A percentile compares a stretch with the other conserved stretches of the same genome.
These are phyloP conservation scores for Cunninghamia lanceolata DNA, from an alignment of 75 land plant species.

Conservation along the genomic window DNA sequence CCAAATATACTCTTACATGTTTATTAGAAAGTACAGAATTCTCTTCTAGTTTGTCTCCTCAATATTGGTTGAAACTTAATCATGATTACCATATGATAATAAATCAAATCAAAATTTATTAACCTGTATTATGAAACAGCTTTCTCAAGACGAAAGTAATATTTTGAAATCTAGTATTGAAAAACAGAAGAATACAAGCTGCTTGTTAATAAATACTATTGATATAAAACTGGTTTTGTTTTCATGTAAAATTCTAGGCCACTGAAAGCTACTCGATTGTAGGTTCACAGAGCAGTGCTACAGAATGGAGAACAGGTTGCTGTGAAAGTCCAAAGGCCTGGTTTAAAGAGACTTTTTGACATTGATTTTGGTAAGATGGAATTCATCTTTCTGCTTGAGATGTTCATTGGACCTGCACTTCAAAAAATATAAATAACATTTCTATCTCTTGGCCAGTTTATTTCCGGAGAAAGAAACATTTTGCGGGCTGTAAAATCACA, in stretches of 20 bases:
- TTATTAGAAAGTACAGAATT: neutral
- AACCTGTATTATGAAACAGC: neutral
- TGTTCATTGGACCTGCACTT: neutral
- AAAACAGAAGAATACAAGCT: conserved; percentile 1
- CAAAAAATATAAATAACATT: neutral
- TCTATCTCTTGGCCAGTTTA: neutral
- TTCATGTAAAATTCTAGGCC: neutral
- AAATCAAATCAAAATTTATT: neutral
- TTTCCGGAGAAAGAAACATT: neutral
- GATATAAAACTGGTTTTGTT: neutral
- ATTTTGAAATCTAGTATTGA: neutral
- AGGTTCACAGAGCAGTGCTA: conserved; percentile 96
- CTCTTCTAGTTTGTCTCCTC: neutral
- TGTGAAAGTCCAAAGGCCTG: conserved; percentile 97
- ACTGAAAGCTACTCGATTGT: neutral
- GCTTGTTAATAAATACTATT: neutral
- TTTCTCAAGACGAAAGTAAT: neutral
- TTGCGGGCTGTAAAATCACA: neutral
- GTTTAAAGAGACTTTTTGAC: conserved; percentile 90
- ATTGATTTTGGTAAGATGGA: conserved; percentile 81
- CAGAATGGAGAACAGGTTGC: conserved; percentile 92
- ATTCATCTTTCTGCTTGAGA: conserved; percentile 1
- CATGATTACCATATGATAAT: neutral
- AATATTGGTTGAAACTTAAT: neutral
- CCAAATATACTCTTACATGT: neutral